Evolutionary conservation across 306 rosid species (phyloP).

Genomic region (Pueraria montana): DNA sequence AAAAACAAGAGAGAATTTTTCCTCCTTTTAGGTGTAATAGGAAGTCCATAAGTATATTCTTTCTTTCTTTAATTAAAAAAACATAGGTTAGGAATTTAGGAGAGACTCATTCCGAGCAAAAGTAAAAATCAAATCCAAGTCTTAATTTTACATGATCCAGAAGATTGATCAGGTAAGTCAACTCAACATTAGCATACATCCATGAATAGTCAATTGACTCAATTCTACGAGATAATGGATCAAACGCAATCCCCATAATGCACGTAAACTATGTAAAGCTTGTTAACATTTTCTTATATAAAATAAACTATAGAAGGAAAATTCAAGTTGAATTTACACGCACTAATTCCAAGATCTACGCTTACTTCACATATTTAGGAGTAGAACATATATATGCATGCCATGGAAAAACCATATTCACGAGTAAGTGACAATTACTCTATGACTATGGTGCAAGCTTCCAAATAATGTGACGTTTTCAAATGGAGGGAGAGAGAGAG

Average conservation of each 20-base stretch:
- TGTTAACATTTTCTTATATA: neutral
- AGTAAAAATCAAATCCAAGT: neutral
- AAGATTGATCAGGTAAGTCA: neutral
- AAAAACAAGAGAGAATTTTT: neutral
- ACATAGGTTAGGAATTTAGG: neutral
- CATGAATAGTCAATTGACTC: neutral
- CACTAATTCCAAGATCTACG: neutral
- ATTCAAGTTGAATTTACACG: neutral
- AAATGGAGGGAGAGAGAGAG: neutral
- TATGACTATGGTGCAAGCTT: neutral
- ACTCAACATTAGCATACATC: neutral
- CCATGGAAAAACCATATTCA: slow-evolving; percentile 3
- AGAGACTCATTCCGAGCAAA: neutral
- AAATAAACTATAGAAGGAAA: neutral
- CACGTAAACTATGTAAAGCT: neutral
- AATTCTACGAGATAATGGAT: neutral
- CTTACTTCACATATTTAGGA: neutral
- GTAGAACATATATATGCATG: neutral
- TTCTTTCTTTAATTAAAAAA: neutral
- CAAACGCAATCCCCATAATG: slow-evolving; percentile 19
- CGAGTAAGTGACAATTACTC: neutral
- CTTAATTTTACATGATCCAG: neutral
- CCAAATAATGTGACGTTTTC: neutral
- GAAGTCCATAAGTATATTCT: neutral
- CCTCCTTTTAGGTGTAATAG: slow-evolving; percentile 27